These are phyloP conservation scores for Candolleomyces efflorescens DNA, from an alignment of 768 basidiomycete species.

Conservation along the genomic window DNA sequence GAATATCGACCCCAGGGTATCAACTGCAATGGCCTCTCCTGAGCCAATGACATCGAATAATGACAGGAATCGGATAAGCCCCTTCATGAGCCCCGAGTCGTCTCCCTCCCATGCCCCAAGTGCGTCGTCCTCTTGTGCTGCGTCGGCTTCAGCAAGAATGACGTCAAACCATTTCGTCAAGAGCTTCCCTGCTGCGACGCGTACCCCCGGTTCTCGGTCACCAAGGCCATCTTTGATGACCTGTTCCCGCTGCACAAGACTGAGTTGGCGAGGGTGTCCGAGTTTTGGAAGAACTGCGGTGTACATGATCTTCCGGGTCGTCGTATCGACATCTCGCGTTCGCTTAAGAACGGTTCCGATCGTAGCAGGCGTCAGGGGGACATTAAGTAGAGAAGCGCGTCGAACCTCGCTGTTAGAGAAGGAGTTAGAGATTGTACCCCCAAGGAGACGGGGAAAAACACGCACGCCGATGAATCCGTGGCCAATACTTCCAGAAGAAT, in stretches of 20 bases:
- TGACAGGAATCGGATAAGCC: constrained; percentile 38
- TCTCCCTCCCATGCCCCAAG: constrained; percentile 36
- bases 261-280: constrained; percentile 67
- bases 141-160: constrained; percentile 36
- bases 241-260: constrained; percentile 77
- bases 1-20: constrained; percentile 76
- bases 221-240: constrained; percentile 86
- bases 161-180: constrained; percentile 79
- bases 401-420: constrained; percentile 70
- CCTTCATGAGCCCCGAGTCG: constrained; percentile 45
- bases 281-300: constrained; percentile 53
- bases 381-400: constrained; percentile 75
- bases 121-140: constrained; percentile 21
- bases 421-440: neutral
- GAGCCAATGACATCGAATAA: constrained; percentile 62
- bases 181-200: constrained; percentile 77
- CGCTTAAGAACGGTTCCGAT: constrained; percentile 69
- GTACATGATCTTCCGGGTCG: constrained; percentile 78
- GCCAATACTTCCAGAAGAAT: constrained; percentile 64
- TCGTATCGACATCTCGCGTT: constrained; percentile 80
- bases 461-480: constrained; percentile 66
- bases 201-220: constrained; percentile 80
- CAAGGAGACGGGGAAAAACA: neutral
- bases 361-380: constrained; percentile 59
- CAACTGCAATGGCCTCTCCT: constrained; percentile 72